phyloP scores from a whole-genome alignment of 495 filamentous ascomycete species.

The Penicillium steckii region DNA sequence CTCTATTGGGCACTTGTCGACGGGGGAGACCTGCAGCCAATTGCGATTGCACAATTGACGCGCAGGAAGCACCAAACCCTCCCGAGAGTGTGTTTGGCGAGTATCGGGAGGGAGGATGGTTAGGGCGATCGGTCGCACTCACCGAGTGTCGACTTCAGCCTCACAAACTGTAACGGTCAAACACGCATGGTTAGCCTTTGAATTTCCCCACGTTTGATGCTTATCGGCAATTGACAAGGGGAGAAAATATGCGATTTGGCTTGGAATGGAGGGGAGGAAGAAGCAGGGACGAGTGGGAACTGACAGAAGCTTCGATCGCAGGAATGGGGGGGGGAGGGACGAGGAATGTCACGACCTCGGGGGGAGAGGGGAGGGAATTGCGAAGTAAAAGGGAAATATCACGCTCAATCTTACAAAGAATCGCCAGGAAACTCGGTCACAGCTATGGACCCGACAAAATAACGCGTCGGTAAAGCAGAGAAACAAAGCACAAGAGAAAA shows the following conservation, averaged over 20 bases:
- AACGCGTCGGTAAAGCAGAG: slow-evolving; percentile 28
- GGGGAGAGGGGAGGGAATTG: slow-evolving; percentile 18
- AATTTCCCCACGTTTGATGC: slow-evolving; percentile 6
- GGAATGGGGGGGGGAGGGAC: slow-evolving; percentile 34
- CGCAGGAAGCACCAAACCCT: slow-evolving; percentile 21
- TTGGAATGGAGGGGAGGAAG: slow-evolving; percentile 13
- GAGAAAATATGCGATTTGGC: slow-evolving; percentile 13
- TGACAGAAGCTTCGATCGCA: slow-evolving; percentile 60
- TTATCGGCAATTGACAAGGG: slow-evolving; percentile 21
- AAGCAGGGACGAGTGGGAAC: slow-evolving; percentile 12
- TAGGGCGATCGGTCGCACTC: slow-evolving; percentile 32
- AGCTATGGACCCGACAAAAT: slow-evolving; percentile 44
- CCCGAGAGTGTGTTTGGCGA: slow-evolving; percentile 21
- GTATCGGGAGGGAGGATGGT: slow-evolving; percentile 9
- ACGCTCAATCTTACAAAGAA: slow-evolving; percentile 5
- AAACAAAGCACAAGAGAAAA: slow-evolving; percentile 13
- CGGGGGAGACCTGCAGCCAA: background rate
- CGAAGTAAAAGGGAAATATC: slow-evolving; percentile 12
- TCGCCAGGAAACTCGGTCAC: slow-evolving; percentile 10
- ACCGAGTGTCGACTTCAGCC: slow-evolving; percentile 22
- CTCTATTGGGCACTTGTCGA: slow-evolving; percentile 10
- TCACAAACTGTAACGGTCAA: slow-evolving; percentile 14
- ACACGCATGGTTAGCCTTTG: slow-evolving; percentile 11
- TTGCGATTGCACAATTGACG: slow-evolving; percentile 20
- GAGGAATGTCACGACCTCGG: slow-evolving; percentile 20